Conservation (phyloP, 129 eudicot species). For the Daucus carota region DH1_v3.0 NC_030384.2:34598501-34599000, state of each 20-base stretch:
- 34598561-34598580: neutral
- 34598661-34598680: neutral
- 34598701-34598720: neutral
- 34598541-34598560: neutral
- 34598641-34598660: neutral
- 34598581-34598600: neutral
- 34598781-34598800: neutral
- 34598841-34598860: neutral
- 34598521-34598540: neutral
- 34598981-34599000: neutral
- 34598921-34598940: too few species aligned
- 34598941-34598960: neutral
- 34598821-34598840: neutral
- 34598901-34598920: neutral
- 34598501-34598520: neutral
- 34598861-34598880: neutral
- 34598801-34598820: neutral
- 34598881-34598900: neutral
- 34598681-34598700: neutral
- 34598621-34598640: too few species aligned
- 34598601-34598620: neutral
- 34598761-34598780: neutral
- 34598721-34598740: neutral
- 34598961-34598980: neutral
- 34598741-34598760: neutral